These are phyloP conservation scores for Cyberlindnera maritima DNA, from an alignment of 805 yeast species.

Conservation along the genomic window DNA sequence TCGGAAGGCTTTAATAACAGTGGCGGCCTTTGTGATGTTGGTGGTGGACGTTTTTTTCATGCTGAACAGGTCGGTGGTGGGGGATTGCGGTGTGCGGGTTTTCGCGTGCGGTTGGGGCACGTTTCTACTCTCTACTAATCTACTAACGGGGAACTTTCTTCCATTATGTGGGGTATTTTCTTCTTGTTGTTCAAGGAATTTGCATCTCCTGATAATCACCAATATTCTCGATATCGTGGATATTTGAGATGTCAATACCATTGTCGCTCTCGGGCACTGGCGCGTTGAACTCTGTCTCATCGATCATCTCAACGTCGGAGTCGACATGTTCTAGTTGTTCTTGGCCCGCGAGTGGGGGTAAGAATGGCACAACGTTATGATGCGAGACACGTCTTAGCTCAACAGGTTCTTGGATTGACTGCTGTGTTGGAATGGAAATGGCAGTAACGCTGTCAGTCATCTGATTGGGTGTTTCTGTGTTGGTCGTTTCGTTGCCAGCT, in stretches of 20 bases:
- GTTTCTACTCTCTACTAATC: background rate
- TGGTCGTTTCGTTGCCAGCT: background rate
- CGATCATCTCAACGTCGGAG: slow-evolving; percentile 8
- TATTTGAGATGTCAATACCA: slow-evolving; percentile 6
- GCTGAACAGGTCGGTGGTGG: background rate
- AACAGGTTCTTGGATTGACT: background rate
- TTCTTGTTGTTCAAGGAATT: background rate
- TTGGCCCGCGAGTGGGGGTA: background rate
- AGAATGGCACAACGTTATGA: too few species aligned
- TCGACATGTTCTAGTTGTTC: background rate
- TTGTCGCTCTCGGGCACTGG: slow-evolving; percentile 6
- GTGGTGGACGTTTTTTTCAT: slow-evolving; percentile 13
- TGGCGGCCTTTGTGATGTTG: background rate
- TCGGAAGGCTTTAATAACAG: background rate
- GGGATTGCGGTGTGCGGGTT: slow-evolving; percentile 3
- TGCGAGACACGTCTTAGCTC: background rate
- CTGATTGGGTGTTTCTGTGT: background rate
- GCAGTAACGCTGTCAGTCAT: background rate
- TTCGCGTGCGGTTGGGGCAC: background rate
- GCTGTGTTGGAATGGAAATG: background rate
- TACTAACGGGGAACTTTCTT: background rate
- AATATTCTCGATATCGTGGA: slow-evolving; percentile 4
- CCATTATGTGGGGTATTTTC: too few species aligned
- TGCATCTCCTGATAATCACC: slow-evolving; percentile 6
- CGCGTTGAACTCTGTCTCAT: slow-evolving; percentile 2